A percentile compares a stretch with the other conserved stretches of the same genome.
phyloP scores from a whole-genome alignment of 768 basidiomycete genomes.

The Gloeophyllum trabeum region DNA sequence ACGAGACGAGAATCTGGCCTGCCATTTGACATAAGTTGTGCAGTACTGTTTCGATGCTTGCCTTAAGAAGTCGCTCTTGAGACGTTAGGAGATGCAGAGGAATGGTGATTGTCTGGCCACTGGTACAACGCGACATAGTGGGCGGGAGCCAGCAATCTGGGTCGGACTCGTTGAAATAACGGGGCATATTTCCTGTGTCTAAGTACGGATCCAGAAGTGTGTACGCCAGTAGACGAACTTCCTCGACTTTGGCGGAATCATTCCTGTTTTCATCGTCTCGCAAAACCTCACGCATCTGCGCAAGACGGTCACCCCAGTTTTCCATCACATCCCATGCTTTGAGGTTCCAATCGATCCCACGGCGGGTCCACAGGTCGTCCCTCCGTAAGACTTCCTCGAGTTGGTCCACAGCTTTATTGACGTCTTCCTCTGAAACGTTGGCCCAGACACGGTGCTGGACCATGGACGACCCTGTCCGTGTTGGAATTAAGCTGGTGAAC shows the following conservation, averaged over 20 bases:
- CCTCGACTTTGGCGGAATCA: conserved; percentile 5
- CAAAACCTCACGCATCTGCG: conserved; percentile 6
- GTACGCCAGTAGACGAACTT: conserved; percentile 10
- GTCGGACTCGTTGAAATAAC: neutral
- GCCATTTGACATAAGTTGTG: neutral
- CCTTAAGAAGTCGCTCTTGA: neutral
- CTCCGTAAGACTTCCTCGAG: conserved; percentile 7
- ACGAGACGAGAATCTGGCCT: neutral
- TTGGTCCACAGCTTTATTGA: conserved; percentile 4
- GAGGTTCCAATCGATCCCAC: conserved; percentile 8
- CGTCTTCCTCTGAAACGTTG: conserved; percentile 10
- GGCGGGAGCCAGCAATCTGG: neutral
- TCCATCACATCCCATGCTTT: conserved; percentile 7
- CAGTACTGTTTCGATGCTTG: neutral
- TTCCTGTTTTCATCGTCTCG: conserved; percentile 7
- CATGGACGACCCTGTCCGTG: conserved; percentile 10
- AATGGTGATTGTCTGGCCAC: neutral
- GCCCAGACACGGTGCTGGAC: conserved; percentile 6
- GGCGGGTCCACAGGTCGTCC: conserved; percentile 7
- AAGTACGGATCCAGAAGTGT: conserved; percentile 12
- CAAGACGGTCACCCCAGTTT: conserved; percentile 11
- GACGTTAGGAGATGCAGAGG: neutral
- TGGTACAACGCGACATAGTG: neutral
- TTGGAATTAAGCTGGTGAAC: conserved; percentile 7
- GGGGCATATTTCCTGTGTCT: conserved; percentile 2